Conservation (phyloP, 2,329 filamentous ascomycete genomes). For the Colletotrichum cordylinicola region DNA sequence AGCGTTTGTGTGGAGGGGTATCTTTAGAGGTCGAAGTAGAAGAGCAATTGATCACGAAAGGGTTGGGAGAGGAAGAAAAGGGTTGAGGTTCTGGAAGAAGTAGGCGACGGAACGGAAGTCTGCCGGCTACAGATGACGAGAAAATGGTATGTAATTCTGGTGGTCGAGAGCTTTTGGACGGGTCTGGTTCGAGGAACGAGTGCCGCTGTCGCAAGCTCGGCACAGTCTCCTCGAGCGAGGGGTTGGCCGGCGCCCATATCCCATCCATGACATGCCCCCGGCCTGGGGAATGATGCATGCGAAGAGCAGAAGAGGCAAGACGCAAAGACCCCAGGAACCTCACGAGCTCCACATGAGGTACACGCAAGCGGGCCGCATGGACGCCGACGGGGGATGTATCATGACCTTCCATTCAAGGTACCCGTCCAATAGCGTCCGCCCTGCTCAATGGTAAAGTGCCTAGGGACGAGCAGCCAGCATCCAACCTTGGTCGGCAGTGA, state of each 20-base stretch:
- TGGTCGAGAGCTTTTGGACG: not conserved
- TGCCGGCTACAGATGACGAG: not conserved
- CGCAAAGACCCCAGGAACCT: slow-evolving; percentile 4
- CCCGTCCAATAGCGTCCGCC: not conserved
- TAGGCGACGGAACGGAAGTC: not conserved
- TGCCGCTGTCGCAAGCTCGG: slow-evolving; percentile 18
- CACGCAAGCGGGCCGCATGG: not conserved
- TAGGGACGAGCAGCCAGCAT: not conserved
- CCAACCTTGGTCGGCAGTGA: slow-evolving; percentile 33
- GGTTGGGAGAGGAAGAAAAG: not conserved
- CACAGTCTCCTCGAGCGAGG: slow-evolving; percentile 10
- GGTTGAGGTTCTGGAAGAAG: slow-evolving; percentile 2
- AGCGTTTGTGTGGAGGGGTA: not conserved
- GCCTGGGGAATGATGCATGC: slow-evolving; percentile 17
- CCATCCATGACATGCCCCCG: slow-evolving; percentile 9
- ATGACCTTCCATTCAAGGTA: not conserved
- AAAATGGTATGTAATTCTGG: not conserved
- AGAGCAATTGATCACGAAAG: not conserved
- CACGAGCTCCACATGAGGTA: slow-evolving; percentile 2
- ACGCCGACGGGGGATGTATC: not conserved
- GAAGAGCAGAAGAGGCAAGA: slow-evolving; percentile 16
- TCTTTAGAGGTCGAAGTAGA: not conserved
- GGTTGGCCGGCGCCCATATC: slow-evolving; percentile 18
- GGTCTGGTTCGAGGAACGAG: not conserved
- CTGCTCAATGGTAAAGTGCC: not conserved